Evolutionary conservation across 176 grass and related monocot species (phyloP).

Genomic region (Carex pumila): DNA sequence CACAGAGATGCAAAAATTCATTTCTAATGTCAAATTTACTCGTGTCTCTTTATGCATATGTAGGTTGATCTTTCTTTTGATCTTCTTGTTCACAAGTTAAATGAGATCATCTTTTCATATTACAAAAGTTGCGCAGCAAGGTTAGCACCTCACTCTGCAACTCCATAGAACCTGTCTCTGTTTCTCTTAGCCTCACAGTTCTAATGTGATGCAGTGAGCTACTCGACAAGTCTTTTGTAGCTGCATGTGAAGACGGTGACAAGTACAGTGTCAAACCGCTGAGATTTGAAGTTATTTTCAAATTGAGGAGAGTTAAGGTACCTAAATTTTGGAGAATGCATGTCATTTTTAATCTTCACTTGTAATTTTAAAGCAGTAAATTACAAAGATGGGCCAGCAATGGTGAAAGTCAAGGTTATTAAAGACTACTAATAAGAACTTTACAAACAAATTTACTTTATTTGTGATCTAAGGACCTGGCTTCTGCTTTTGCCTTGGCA

Average conservation of each 20-base stretch:
- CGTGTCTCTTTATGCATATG: conserved; percentile 14
- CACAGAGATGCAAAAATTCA: background rate
- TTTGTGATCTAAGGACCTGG: background rate
- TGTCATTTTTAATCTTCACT: background rate
- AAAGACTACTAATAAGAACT: background rate
- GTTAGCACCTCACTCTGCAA: conserved; percentile 32
- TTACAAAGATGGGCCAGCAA: background rate
- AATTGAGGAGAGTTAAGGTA: conserved; percentile 98
- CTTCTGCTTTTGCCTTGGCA: background rate
- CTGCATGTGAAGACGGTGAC: conserved; percentile 72
- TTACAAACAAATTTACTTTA: background rate
- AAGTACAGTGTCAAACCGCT: conserved; percentile 85
- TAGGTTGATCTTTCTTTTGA: conserved; percentile 98
- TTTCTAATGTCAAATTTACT: background rate
- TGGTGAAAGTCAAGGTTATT: background rate
- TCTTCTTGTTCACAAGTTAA: conserved; percentile 90
- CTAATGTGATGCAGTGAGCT: conserved; percentile 51
- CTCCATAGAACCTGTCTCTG: background rate
- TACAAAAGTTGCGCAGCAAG: conserved; percentile 93
- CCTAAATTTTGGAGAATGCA: conserved; percentile 9
- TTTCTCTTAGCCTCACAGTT: background rate
- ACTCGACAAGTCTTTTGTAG: conserved; percentile 92
- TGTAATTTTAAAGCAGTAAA: background rate
- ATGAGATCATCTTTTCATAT: conserved; percentile 96
- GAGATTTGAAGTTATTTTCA: conserved; percentile 86